Percentiles rank a stretch among this genome's conserved stretches.
Conservation (phyloP, 2,329 filamentous ascomycete genomes). For the Apiospora arundinis region DNA sequence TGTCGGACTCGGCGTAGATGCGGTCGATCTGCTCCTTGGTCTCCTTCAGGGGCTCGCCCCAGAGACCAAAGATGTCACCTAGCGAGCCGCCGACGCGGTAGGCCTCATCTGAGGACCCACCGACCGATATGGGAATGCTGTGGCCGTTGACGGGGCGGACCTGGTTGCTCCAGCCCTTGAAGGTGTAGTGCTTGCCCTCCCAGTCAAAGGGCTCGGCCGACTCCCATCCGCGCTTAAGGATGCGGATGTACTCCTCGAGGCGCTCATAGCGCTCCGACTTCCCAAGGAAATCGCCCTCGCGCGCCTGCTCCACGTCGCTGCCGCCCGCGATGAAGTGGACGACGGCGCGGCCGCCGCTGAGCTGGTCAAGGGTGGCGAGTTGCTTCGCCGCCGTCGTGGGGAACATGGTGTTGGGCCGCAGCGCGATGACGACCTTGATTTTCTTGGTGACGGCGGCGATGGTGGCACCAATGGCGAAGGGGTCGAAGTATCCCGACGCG, state of each 20-base stretch:
- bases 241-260: slow-evolving; percentile 67
- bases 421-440: slow-evolving; percentile 65
- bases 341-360: slow-evolving; percentile 62
- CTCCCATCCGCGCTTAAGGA: slow-evolving; percentile 63
- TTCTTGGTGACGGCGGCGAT: slow-evolving; percentile 64
- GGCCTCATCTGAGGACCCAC: slow-evolving; percentile 63
- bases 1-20: slow-evolving; percentile 64
- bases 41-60: slow-evolving; percentile 69
- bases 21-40: slow-evolving; percentile 67
- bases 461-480: slow-evolving; percentile 64
- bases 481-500: slow-evolving; percentile 60
- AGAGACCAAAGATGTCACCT: slow-evolving; percentile 68
- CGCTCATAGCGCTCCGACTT: slow-evolving; percentile 65
- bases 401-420: slow-evolving; percentile 66
- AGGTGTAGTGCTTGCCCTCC: slow-evolving; percentile 64
- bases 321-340: slow-evolving; percentile 70
- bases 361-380: slow-evolving; percentile 66
- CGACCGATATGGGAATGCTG: slow-evolving; percentile 63
- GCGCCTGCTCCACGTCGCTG: slow-evolving; percentile 64
- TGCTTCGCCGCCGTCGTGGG: slow-evolving; percentile 68
- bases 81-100: slow-evolving; percentile 65
- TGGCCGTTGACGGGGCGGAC: slow-evolving; percentile 58
- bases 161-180: slow-evolving; percentile 62
- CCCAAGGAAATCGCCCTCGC: slow-evolving; percentile 63
- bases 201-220: slow-evolving; percentile 65